A percentile compares a stretch with the other conserved stretches of the same genome.
Evolutionary conservation across 352 stramenopile species (phyloP).

Genomic region (Pythium periplocum): DNA sequence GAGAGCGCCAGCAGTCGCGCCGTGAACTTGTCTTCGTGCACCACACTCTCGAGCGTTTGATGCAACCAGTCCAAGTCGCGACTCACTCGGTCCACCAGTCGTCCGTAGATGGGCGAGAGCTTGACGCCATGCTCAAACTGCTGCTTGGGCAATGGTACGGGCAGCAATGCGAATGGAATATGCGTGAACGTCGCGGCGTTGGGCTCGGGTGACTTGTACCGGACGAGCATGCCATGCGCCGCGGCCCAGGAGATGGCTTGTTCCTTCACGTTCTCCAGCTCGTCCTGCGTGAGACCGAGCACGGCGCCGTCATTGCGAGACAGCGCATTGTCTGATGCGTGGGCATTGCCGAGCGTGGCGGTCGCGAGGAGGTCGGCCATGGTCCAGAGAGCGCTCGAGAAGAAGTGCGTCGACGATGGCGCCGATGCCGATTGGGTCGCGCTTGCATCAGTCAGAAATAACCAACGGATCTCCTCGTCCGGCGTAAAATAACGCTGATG

Average conservation of each 20-base stretch:
- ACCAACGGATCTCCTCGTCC: no score
- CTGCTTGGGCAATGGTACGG: slow-evolving; percentile 47
- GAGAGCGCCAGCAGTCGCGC: slow-evolving; percentile 73
- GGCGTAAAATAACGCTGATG: no score
- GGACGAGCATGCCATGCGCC: slow-evolving; percentile 67
- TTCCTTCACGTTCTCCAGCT: slow-evolving; percentile 55
- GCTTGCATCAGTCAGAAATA: no score
- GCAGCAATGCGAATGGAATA: slow-evolving; percentile 71
- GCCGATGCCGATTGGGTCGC: no score
- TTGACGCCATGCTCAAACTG: slow-evolving; percentile 64
- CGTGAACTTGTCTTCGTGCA: slow-evolving; percentile 87
- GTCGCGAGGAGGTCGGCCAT: slow-evolving; percentile 24
- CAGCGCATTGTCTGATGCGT: slow-evolving; percentile 1
- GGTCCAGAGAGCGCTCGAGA: no score
- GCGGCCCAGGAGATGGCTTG: slow-evolving; percentile 70
- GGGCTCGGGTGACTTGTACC: slow-evolving; percentile 35
- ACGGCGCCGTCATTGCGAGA: slow-evolving; percentile 22
- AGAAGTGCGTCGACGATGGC: no score
- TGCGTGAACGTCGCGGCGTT: slow-evolving; percentile 53
- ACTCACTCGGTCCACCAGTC: slow-evolving; percentile 75
- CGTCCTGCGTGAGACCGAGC: slow-evolving; percentile 30
- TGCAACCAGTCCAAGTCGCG: slow-evolving; percentile 80
- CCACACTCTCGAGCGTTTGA: slow-evolving; percentile 56
- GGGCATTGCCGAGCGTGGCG: slow-evolving; percentile 15
- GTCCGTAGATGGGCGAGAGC: slow-evolving; percentile 70